Base-by-base conservation (phyloP, 805 yeast genomes). In the Metschnikowia lachancei region DNA sequence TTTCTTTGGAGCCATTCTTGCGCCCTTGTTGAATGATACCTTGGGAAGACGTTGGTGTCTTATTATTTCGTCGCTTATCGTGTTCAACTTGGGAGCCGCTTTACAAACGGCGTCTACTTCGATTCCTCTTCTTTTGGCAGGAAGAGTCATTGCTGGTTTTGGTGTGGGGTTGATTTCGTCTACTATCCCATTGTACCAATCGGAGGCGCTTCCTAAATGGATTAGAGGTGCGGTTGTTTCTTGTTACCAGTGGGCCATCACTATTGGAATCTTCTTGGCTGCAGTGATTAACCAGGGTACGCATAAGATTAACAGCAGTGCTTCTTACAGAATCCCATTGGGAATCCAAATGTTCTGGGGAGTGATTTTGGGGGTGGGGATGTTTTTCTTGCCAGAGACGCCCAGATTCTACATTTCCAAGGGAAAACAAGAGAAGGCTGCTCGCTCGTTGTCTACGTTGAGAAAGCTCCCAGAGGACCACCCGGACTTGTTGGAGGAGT, bases 401-500 rank as follows among this genome's bases (percentile, higher is more conserved):
- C 74, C 74, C 35, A 61, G 74, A 56, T 69, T 66, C 58, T 69
- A 50, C 62, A 64, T 65, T 47, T 55, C 63, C 36, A 61, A 56
- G 50, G 56, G 53, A 30, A 55, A 57, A 30, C 61, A 61, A 38
- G 61, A 35, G 7, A 49, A 49, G 11, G 70, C 71, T 16, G 66
- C 61, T 50, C 54, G 58, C 13, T 64, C 70, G 18, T 59, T 69
- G 49, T 43, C 58, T 11, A 58, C 58, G 50, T 62, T 69, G 59
- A 62, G 74, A 57, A 62, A 55, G 50, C 53, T 55, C 36, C 87
- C 89, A 0, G 60, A 74, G 6, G 76, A 80, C 57, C 85, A 84
- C 67, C 80, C 83, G 8, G 81, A 79, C 35, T 66, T 85, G 49
- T 63, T 83, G 53, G 89, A 85, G 59, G 90, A 83, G 62, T 66